These are phyloP conservation scores for Hanseniaspora taiwanica DNA, from an alignment of 805 yeast genomes.

Conservation along the genomic window DNA sequence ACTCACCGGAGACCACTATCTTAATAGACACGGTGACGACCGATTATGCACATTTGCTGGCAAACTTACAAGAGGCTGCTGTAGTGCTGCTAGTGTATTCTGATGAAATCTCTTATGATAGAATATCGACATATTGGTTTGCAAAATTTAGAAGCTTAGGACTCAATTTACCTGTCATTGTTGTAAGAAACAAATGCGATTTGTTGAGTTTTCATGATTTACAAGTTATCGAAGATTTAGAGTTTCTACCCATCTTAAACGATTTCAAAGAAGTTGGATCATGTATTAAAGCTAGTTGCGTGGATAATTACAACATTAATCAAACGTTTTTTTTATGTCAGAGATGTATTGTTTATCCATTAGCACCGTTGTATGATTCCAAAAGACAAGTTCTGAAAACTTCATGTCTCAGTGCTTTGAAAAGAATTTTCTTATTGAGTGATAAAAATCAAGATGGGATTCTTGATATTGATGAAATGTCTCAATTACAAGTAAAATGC, in stretches of 20 bases:
- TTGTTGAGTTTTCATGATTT: conserved; percentile 27
- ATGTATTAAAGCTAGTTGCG: conserved; percentile 80
- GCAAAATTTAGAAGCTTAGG: conserved; percentile 87
- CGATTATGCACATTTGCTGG: conserved; percentile 46
- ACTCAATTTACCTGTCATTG: conserved; percentile 81
- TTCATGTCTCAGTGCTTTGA: conserved; percentile 59
- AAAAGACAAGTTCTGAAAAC: conserved; percentile 76
- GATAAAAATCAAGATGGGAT: conserved; percentile 87
- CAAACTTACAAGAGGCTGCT: conserved; percentile 71
- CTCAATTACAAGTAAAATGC: conserved; percentile 58
- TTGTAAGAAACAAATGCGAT: conserved; percentile 77
- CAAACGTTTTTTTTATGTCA: conserved; percentile 83
- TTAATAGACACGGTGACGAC: conserved; percentile 70
- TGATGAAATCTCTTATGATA: conserved; percentile 88
- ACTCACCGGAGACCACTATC: conserved; percentile 52
- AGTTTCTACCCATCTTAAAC: conserved; percentile 69
- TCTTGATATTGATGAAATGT: conserved; percentile 57
- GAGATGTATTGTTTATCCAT: conserved; percentile 83
- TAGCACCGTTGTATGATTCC: conserved; percentile 88
- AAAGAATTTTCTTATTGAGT: conserved; percentile 68
- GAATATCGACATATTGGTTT: conserved; percentile 89
- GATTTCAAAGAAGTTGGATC: conserved; percentile 93
- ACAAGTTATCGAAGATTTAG: conserved; percentile 48
- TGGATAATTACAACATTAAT: conserved; percentile 68
- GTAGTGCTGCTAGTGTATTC: conserved; percentile 91